Percentiles rank a stretch among this genome's conserved stretches.
These are phyloP conservation scores for Metschnikowia henanensis DNA, from an alignment of 805 yeast genomes.

Conservation along the genomic window DNA sequence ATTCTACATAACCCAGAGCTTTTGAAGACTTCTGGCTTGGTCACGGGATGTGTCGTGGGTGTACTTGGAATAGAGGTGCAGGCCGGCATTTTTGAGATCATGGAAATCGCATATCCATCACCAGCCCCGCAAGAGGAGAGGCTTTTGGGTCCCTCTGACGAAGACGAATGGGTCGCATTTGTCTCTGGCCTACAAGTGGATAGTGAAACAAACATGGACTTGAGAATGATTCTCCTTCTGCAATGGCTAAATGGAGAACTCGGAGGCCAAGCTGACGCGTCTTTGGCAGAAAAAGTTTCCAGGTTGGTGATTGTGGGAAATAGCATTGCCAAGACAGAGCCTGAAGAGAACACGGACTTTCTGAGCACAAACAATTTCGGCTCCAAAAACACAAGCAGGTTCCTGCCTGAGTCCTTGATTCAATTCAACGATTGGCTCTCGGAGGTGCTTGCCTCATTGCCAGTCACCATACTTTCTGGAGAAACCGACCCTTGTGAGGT, in stretches of 20 bases:
- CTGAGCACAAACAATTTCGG: slow-evolving; percentile 47
- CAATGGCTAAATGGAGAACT: slow-evolving; percentile 75
- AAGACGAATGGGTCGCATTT: slow-evolving; percentile 49
- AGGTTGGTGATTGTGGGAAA: slow-evolving; percentile 74
- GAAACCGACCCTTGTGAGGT: slow-evolving; percentile 79
- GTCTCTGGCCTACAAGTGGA: slow-evolving; percentile 73
- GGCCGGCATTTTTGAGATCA: slow-evolving; percentile 80
- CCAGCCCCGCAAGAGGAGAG: slow-evolving; percentile 53
- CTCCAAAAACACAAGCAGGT: slow-evolving; percentile 53
- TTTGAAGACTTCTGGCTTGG: slow-evolving; percentile 56
- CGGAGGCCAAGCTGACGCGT: slow-evolving; percentile 32
- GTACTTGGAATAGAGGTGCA: slow-evolving; percentile 82
- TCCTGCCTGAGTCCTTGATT: slow-evolving; percentile 46
- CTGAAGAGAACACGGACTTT: slow-evolving; percentile 24
- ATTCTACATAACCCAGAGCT: slow-evolving; percentile 61
- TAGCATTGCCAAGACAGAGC: slow-evolving; percentile 44
- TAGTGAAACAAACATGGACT: slow-evolving; percentile 42
- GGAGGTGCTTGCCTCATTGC: slow-evolving; percentile 56
- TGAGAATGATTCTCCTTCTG: slow-evolving; percentile 55
- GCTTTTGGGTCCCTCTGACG: slow-evolving; percentile 6
- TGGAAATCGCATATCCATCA: slow-evolving; percentile 76
- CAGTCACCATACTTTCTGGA: slow-evolving; percentile 85
- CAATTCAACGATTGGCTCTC: slow-evolving; percentile 59
- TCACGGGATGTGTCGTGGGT: slow-evolving; percentile 89
- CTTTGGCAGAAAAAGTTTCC: slow-evolving; percentile 33